Conservation (phyloP, 768 basidiomycete genomes). For the Boletellus ananiceps region DNA sequence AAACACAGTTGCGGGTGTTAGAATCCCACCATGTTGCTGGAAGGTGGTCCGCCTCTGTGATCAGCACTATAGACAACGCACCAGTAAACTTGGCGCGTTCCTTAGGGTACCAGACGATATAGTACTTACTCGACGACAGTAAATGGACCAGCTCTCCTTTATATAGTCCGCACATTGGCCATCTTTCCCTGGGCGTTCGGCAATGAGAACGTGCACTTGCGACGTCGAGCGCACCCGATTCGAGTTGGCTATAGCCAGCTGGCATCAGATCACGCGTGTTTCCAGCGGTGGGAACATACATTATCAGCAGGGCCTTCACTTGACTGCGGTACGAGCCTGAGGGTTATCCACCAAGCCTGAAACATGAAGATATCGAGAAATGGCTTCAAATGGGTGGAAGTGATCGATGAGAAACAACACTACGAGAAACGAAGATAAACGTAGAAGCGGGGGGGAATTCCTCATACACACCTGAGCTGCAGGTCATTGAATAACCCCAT, state of each 20-base stretch:
- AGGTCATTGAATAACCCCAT: no score
- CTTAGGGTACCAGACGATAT: background rate
- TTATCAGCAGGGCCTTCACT: slow-evolving; percentile 65
- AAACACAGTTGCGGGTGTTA: no score
- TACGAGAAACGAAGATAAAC: no score
- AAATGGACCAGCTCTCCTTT: slow-evolving; percentile 75
- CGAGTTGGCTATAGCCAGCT: slow-evolving; percentile 40
- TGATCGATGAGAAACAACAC: no score
- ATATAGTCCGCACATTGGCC: slow-evolving; percentile 49
- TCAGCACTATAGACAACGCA: slow-evolving; percentile 48
- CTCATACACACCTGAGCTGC: no score
- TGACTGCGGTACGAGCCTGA: slow-evolving; percentile 38
- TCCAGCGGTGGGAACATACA: slow-evolving; percentile 22
- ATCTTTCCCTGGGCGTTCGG: slow-evolving; percentile 41
- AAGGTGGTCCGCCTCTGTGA: slow-evolving; percentile 42
- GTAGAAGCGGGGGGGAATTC: no score
- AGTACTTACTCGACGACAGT: slow-evolving; percentile 8
- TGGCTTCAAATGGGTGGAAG: no score
- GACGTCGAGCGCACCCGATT: slow-evolving; percentile 56
- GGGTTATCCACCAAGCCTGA: no score
- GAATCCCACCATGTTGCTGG: no score
- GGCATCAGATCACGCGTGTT: slow-evolving; percentile 4
- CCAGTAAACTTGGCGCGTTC: background rate
- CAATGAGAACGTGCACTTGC: slow-evolving; percentile 22
- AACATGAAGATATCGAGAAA: no score